phyloP scores from a whole-genome alignment of 2,329 filamentous ascomycete species.

The Domatiomyces globalis region DNA sequence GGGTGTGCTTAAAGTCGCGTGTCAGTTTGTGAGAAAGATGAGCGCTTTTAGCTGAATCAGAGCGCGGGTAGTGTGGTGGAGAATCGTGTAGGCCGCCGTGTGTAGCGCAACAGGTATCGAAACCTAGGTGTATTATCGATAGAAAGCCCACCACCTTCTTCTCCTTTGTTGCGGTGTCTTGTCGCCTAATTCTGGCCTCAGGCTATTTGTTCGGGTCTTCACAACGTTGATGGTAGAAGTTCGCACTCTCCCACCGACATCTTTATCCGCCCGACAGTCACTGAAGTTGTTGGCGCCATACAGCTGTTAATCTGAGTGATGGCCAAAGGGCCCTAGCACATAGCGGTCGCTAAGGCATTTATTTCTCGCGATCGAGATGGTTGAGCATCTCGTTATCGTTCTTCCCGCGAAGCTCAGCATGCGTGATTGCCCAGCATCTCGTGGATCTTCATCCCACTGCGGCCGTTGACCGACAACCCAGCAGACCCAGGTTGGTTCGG shows the following conservation, averaged over 20 bases:
- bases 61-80: constrained; percentile 32
- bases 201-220: no score
- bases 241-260: no score
- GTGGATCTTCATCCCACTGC: constrained; percentile 33
- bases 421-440: constrained; percentile 31
- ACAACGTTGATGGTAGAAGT: no score
- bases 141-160: no score
- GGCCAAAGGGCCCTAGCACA: background rate
- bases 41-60: constrained; percentile 21
- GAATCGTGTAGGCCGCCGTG: no score
- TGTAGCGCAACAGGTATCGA: no score
- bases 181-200: no score
- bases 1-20: constrained; percentile 7
- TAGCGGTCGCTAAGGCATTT: background rate
- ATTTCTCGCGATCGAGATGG: constrained; percentile 20
- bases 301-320: no score
- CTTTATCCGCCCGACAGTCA: no score
- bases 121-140: no score
- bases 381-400: constrained; percentile 38
- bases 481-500: constrained; percentile 25
- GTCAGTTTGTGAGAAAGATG: constrained; percentile 23
- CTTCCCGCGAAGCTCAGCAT: constrained; percentile 25
- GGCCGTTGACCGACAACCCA: constrained; percentile 20
- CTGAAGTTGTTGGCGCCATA: no score
- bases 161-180: no score